Base-by-base conservation (phyloP, 2,329 filamentous ascomycete species). In the Epichloe festucae region DNA sequence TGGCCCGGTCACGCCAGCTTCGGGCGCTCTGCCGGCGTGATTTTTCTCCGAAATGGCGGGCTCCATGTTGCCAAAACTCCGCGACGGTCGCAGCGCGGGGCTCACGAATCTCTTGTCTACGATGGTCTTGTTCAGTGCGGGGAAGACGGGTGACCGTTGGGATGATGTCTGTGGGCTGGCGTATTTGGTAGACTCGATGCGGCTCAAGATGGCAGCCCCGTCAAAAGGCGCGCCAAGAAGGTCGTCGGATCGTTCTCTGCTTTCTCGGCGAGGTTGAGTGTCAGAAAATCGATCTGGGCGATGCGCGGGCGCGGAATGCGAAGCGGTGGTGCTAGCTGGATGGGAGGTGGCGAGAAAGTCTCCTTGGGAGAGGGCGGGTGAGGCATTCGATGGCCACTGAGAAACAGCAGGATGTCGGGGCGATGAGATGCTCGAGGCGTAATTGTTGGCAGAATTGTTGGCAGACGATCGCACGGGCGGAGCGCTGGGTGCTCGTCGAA, bases 151-250 rank as follows among this genome's bases (percentile, higher is more conserved):
- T 23, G 56, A 55, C 19, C 57, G 65, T 58, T 62, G 66, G 56
- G 57, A 58, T 54, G 62, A 60, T 57, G 59, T 55, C 55, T 58
- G 62, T 56, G 62, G 63, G 58, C 63, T 63, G 55, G 65, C 55
- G 59, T 58, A 64, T 52, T 73, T 73, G 51, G 71, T 72, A 53
- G 74, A 74, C 60, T 82, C 77, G 61, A 83, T 72, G 58, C 78
- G 78, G 64, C 73, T 76, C 60, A 83, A 70, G 59, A 83, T 81
- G 57, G 75, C 75, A 52, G 73, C 75, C 59, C 78, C 75, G 77
- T 84, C 80, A 65, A 84, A 84, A 43, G 80, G 80, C 56, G 79
- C 78, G 60, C 80, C 80, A 67, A 84, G 73, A 53, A 84, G 70
- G 58, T 83, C 80, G 65, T 81, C 78, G 51, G 77, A 73, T 10